These are phyloP conservation scores for Dictyostelium intermedium DNA, from an alignment of 78 protist species.

Conservation along the genomic window DNA sequence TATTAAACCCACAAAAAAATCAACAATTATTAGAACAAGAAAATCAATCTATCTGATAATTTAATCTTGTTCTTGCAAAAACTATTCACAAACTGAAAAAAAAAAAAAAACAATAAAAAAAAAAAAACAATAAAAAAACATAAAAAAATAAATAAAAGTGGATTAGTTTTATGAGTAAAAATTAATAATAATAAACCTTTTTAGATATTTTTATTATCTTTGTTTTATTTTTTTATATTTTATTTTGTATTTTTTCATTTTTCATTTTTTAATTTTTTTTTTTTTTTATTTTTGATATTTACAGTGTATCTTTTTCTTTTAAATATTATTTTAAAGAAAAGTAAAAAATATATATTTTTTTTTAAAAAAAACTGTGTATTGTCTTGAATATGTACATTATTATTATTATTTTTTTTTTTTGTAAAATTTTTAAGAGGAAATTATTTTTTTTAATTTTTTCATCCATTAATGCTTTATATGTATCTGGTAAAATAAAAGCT, in stretches of 20 bases:
- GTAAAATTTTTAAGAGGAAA: too few relatives aligned
- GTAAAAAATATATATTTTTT: too few relatives aligned
- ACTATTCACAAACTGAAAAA: background rate
- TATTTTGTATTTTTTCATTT: too few relatives aligned
- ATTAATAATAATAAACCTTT: too few relatives aligned
- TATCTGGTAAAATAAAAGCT: conserved; percentile 5
- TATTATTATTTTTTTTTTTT: background rate
- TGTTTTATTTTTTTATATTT: too few relatives aligned
- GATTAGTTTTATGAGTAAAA: background rate
- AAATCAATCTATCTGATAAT: background rate
- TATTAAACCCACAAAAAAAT: background rate
- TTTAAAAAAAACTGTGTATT: background rate
- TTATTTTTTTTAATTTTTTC: conserved; percentile 1
- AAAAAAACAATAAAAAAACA: too few relatives aligned
- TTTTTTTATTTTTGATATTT: too few relatives aligned
- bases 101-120: background rate
- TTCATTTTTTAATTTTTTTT: too few relatives aligned
- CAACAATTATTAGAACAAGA: conserved; percentile 14
- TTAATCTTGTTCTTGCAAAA: background rate
- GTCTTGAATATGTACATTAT: background rate
- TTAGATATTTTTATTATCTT: too few relatives aligned
- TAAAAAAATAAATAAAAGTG: too few relatives aligned
- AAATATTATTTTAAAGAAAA: background rate
- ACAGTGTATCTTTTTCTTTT: background rate
- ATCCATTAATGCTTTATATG: conserved; percentile 20